Percentiles rank a stretch among this genome's conserved stretches.
Conservation (phyloP, 2,329 filamentous ascomycete species). For the Aspergillus viridinutans region DNA sequence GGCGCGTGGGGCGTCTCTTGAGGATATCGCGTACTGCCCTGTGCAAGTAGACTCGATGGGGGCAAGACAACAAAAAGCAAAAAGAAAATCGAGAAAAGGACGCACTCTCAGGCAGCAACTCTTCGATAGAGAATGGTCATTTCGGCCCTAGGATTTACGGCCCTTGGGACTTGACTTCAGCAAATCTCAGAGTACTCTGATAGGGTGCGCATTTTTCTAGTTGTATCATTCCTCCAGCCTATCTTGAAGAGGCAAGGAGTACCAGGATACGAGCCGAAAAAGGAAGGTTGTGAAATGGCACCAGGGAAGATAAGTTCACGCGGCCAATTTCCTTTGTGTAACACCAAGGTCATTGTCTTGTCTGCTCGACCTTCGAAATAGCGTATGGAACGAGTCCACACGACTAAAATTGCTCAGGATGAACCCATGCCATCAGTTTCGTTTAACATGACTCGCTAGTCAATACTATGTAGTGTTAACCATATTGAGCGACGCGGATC, state of each 20-base stretch:
- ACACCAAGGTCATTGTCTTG: neutral
- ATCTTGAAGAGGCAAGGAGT: neutral
- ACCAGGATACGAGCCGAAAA: neutral
- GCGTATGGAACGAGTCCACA: neutral
- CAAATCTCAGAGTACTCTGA: neutral
- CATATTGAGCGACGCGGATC: neutral
- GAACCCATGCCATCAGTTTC: neutral
- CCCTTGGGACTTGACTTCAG: neutral
- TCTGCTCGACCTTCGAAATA: neutral
- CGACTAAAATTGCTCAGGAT: neutral
- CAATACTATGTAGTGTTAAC: neutral
- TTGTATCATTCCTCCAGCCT: neutral
- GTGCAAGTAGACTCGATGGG: neutral
- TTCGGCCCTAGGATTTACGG: neutral
- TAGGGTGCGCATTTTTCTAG: neutral
- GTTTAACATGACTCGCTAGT: neutral
- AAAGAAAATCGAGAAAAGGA: neutral
- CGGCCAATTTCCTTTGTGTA: neutral
- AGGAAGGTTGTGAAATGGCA: neutral
- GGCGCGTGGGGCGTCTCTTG: constrained; percentile 38
- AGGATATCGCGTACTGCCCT: neutral
- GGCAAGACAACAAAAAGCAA: neutral
- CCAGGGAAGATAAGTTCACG: neutral
- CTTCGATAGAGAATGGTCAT: neutral
- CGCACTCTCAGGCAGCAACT: neutral